phyloP scores from a whole-genome alignment of 306 rosid genomes.

The Medicago truncatula region MtrunA17r5.0-ANR NC_053043.1:19823001-19823500 shows the following conservation, averaged over 20 bases:
- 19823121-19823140: slow-evolving; percentile 56
- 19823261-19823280: too few species aligned
- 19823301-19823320: too few species aligned
- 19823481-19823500: neutral
- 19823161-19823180: slow-evolving; percentile 50
- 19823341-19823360: neutral
- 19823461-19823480: slow-evolving; percentile 3
- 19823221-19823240: too few species aligned
- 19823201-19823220: too few species aligned
- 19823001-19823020: neutral
- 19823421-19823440: slow-evolving; percentile 12
- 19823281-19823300: too few species aligned
- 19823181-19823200: neutral
- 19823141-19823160: slow-evolving; percentile 33
- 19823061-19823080: slow-evolving; percentile 74
- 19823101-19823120: slow-evolving; percentile 72
- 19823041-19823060: slow-evolving; percentile 65
- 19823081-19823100: slow-evolving; percentile 65
- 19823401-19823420: neutral
- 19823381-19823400: neutral
- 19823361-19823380: slow-evolving; percentile 8
- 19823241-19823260: neutral
- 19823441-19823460: neutral
- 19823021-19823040: slow-evolving; percentile 61
- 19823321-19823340: too few species aligned